Percentiles rank a stretch among this genome's conserved stretches.
These are phyloP conservation scores for Blastomyces parvus DNA, from an alignment of 2,329 filamentous ascomycete genomes.

Conservation along the genomic window DNA sequence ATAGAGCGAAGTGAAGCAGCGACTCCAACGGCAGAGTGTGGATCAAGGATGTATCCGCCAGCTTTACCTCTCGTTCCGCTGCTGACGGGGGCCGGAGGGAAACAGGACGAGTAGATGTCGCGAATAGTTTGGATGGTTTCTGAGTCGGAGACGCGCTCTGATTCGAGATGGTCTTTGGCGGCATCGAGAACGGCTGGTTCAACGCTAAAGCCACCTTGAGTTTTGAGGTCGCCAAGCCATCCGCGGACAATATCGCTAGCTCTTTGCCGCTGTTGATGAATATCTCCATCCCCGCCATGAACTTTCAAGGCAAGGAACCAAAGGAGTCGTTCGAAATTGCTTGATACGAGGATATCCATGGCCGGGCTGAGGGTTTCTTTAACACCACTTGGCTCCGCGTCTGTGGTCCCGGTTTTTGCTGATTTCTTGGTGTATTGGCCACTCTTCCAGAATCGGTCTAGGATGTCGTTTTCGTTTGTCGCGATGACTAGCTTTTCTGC, in stretches of 20 bases:
- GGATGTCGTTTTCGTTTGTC: constrained; percentile 95
- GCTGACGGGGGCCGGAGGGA: constrained; percentile 37
- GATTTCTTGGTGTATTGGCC: constrained; percentile 78
- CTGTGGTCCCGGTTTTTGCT: constrained; percentile 26
- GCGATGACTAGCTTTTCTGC: constrained; percentile 81
- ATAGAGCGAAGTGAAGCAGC: constrained; percentile 64
- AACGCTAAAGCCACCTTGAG: constrained; percentile 72
- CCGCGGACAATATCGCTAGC: constrained; percentile 62
- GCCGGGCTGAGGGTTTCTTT: constrained; percentile 89
- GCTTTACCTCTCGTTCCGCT: constrained; percentile 32
- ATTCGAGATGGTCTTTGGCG: constrained; percentile 68
- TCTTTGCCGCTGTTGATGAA: constrained; percentile 39
- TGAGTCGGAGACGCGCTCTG: constrained; percentile 56
- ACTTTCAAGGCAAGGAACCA: constrained; percentile 84
- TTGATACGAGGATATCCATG: constrained; percentile 95
- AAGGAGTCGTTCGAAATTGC: constrained; percentile 90
- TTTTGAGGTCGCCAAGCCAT: constrained; percentile 76
- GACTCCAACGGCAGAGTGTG: constrained; percentile 83
- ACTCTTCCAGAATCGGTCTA: constrained; percentile 88
- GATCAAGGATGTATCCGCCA: constrained; percentile 75
- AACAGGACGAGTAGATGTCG: constrained; percentile 46
- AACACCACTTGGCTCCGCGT: constrained; percentile 51
- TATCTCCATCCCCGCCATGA: constrained; percentile 49
- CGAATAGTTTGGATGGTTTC: constrained; percentile 61
- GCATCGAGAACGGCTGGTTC: constrained; percentile 60